Conservation (phyloP, 2,329 filamentous ascomycete genomes). For the Conoideocrella luteorostrata region DNA sequence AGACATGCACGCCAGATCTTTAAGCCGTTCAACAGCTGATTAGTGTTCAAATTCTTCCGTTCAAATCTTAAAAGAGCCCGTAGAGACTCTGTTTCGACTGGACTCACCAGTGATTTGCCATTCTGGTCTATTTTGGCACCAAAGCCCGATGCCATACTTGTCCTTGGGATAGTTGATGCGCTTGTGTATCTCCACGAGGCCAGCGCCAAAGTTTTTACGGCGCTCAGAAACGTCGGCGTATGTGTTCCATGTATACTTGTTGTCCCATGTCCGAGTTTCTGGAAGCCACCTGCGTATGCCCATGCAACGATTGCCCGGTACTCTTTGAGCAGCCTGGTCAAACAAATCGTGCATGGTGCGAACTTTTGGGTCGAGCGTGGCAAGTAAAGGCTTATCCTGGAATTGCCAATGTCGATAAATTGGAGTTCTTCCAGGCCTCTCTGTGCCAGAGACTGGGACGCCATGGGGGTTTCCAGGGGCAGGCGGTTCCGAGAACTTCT, state of each 20-base stretch:
- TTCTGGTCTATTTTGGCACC: slow-evolving; percentile 79
- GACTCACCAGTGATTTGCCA: slow-evolving; percentile 71
- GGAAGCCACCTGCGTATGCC: slow-evolving; percentile 77
- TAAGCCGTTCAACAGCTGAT: too few species aligned
- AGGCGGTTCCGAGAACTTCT: slow-evolving; percentile 55
- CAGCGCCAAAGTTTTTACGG: slow-evolving; percentile 77
- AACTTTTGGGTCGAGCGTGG: slow-evolving; percentile 63
- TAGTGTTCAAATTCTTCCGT: too few species aligned
- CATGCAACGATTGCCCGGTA: slow-evolving; percentile 65
- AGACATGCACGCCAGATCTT: slow-evolving; percentile 79
- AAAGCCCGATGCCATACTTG: slow-evolving; percentile 70
- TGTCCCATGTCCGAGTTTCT: slow-evolving; percentile 62
- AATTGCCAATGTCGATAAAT: slow-evolving; percentile 81
- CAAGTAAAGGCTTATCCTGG: slow-evolving; percentile 62
- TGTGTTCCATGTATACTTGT: slow-evolving; percentile 74
- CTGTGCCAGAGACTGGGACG: slow-evolving; percentile 67
- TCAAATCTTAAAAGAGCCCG: neutral
- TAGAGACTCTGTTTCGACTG: neutral
- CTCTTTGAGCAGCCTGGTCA: slow-evolving; percentile 56
- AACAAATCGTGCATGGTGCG: slow-evolving; percentile 76
- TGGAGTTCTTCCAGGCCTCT: slow-evolving; percentile 62
- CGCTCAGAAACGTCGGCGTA: slow-evolving; percentile 74
- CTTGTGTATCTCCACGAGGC: slow-evolving; percentile 75
- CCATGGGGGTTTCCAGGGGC: slow-evolving; percentile 72
- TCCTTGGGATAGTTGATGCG: slow-evolving; percentile 53